These are phyloP conservation scores for Pseudocercospora macadamiae DNA, from an alignment of 2,329 filamentous ascomycete genomes.

Conservation along the genomic window DNA sequence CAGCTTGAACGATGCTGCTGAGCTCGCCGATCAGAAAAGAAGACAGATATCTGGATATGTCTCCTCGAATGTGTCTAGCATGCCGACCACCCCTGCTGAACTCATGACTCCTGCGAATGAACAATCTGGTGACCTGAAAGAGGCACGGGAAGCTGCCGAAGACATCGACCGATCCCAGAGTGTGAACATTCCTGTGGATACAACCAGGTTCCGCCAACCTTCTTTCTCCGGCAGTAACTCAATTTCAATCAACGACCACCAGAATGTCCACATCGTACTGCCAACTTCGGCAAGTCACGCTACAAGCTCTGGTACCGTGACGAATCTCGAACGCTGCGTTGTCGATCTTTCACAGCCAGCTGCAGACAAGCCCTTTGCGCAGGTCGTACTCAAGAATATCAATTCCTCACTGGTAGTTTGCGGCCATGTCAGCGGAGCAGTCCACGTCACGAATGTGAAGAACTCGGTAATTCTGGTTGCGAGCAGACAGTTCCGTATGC, in stretches of 20 bases:
- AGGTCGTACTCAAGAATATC: conserved; percentile 70
- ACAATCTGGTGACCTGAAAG: conserved; percentile 11
- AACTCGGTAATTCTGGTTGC: conserved; percentile 77
- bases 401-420: conserved; percentile 72
- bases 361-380: conserved; percentile 62
- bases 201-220: conserved; percentile 43
- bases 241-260: conserved; percentile 66
- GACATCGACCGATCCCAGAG: conserved; percentile 48
- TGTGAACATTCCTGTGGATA: conserved; percentile 49
- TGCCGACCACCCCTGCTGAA: conserved; percentile 42
- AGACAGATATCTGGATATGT: conserved; percentile 49
- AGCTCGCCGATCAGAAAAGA: conserved; percentile 52
- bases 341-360: conserved; percentile 76
- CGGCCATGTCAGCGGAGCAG: conserved; percentile 76
- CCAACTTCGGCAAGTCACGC: conserved; percentile 71
- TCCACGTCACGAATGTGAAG: conserved; percentile 76
- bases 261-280: conserved; percentile 73
- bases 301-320: conserved; percentile 73
- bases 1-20: conserved; percentile 59
- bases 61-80: conserved; percentile 47
- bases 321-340: conserved; percentile 69
- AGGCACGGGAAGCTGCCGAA: conserved; percentile 24
- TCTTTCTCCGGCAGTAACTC: conserved; percentile 62
- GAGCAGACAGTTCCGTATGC: conserved; percentile 89
- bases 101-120: conserved; percentile 30